Percentiles rank a stretch among this genome's conserved stretches.
Conservation (phyloP, 441 rosid genomes). For the Erodium moschatum region DNA sequence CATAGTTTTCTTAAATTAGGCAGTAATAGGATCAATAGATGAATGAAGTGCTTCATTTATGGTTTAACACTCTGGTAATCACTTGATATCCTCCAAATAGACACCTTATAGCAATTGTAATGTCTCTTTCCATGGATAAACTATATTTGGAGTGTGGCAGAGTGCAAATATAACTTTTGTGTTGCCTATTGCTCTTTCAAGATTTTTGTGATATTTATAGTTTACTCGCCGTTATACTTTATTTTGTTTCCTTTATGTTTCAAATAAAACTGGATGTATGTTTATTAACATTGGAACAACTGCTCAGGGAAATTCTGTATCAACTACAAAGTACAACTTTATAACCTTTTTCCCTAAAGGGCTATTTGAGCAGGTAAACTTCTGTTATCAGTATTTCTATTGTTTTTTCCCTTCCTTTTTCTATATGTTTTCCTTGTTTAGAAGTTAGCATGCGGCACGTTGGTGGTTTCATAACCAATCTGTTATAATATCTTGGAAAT, state of each 20-base stretch:
- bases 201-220: not conserved
- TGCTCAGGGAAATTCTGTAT: conserved; percentile 79
- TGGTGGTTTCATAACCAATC: not conserved
- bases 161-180: not conserved
- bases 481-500: not conserved
- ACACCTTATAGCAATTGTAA: not conserved
- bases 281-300: conserved; percentile 24
- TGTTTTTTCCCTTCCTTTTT: not conserved
- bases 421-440: conserved; percentile 1
- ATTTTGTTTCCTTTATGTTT: not conserved
- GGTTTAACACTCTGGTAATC: not conserved
- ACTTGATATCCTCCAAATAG: not conserved
- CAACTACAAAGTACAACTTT: conserved; percentile 96
- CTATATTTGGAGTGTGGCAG: not conserved
- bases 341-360: conserved; percentile 92
- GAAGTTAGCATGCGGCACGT: not conserved
- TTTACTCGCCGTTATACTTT: not conserved
- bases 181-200: not conserved
- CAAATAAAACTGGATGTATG: conserved; percentile 10
- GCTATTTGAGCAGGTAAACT: conserved; percentile 85
- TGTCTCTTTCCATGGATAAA: conserved; percentile 1
- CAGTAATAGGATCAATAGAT: not conserved
- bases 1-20: not conserved
- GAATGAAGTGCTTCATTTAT: conserved; percentile 2
- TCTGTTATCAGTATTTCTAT: not conserved